Evolutionary conservation across 2,329 filamentous ascomycete genomes (phyloP).

Genomic region (Oidium heveae): DNA sequence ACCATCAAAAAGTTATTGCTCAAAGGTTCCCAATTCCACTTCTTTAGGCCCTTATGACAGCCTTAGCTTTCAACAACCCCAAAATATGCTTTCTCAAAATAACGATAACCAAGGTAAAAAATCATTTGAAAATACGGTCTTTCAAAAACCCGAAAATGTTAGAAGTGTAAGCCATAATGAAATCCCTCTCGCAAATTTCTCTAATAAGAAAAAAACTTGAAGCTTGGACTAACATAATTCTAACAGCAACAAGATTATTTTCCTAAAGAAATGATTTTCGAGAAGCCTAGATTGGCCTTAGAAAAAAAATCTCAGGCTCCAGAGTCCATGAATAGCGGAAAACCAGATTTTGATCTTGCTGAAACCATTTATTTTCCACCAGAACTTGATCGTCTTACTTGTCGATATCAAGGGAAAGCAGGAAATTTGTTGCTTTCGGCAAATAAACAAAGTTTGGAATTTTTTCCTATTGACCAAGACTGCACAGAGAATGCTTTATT

Average conservation of each 20-base stretch:
- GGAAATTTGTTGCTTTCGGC: constrained; percentile 11
- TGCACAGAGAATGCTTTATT: constrained; percentile 4
- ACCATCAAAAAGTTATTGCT: too few species aligned
- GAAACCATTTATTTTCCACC: constrained; percentile 4
- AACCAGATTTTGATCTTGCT: constrained; percentile 1
- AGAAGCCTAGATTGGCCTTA: neutral
- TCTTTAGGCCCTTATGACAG: too few species aligned
- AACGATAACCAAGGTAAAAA: neutral
- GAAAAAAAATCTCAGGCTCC: neutral
- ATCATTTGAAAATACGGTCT: neutral
- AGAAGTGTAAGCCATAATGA: too few species aligned
- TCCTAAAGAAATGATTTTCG: neutral
- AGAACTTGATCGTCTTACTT: constrained; percentile 5
- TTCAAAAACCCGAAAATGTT: neutral
- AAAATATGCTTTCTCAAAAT: too few species aligned
- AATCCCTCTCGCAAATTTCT: neutral
- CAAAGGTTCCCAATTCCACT: too few species aligned
- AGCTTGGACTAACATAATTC: neutral
- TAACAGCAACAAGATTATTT: neutral
- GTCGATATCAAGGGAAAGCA: constrained; percentile 5
- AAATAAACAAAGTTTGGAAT: constrained; percentile 8
- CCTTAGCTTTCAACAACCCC: too few species aligned
- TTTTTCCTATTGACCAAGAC: constrained; percentile 4
- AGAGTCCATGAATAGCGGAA: neutral
- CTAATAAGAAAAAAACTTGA: neutral